phyloP scores from a whole-genome alignment of 1,139 yeast genomes.

The Blastobotrys petasosporus region DNA sequence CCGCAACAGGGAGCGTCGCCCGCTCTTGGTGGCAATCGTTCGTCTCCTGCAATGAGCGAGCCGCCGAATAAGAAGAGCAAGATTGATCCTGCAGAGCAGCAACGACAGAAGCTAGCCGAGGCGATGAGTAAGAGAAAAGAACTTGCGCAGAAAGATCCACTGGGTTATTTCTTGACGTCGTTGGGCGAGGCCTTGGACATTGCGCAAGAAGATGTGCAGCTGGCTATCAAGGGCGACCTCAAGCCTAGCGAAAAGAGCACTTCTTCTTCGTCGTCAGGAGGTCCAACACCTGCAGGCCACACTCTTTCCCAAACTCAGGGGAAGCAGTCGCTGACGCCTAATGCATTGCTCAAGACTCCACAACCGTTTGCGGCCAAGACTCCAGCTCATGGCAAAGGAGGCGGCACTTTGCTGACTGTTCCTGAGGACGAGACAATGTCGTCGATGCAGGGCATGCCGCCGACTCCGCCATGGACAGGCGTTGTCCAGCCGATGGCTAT shows the following conservation, averaged over 20 bases:
- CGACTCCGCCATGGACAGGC: constrained; percentile 26
- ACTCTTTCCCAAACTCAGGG: constrained; percentile 1
- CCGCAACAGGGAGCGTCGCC: neutral
- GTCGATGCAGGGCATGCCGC: constrained; percentile 8
- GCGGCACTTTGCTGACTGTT: constrained; percentile 15
- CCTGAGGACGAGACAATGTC: constrained; percentile 18
- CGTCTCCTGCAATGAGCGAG: constrained; percentile 18
- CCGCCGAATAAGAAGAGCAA: constrained; percentile 26
- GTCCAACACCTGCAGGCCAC: neutral
- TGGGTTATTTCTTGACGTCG: constrained; percentile 26
- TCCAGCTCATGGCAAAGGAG: constrained; percentile 15
- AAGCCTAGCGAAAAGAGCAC: constrained; percentile 8
- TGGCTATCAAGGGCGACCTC: constrained; percentile 11
- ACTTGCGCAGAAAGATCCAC: constrained; percentile 26
- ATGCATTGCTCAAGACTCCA: constrained; percentile 26
- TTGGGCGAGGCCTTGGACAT: constrained; percentile 29
- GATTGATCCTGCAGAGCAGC: constrained; percentile 21
- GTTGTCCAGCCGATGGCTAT: constrained; percentile 27
- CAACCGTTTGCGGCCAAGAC: constrained; percentile 25
- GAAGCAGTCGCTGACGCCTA: constrained; percentile 21
- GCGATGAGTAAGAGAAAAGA: constrained; percentile 23
- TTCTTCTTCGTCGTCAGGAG: constrained; percentile 1
- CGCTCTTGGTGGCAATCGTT: constrained; percentile 10
- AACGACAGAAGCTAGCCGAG: constrained; percentile 18
- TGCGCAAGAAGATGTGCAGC: constrained; percentile 23